A percentile compares a stretch with the other conserved stretches of the same genome.
These are phyloP conservation scores for Malus domestica DNA, from an alignment of 306 rosid genomes.

Conservation along the genomic window DNA sequence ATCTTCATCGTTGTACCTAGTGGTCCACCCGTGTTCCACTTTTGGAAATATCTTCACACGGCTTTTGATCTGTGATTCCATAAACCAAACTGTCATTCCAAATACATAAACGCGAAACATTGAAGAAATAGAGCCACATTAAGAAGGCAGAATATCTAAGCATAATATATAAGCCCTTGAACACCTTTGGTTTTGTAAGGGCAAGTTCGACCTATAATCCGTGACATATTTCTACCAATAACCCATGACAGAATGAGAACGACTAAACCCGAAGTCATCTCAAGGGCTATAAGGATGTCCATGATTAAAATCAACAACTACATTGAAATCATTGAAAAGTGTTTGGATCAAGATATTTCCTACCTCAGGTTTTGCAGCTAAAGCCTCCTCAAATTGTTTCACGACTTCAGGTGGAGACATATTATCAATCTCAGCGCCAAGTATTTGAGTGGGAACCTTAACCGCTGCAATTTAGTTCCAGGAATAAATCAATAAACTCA, in stretches of 20 bases:
- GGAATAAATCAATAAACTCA: background rate
- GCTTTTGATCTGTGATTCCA: background rate
- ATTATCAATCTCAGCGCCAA: slow-evolving; percentile 59
- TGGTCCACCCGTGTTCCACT: slow-evolving; percentile 47
- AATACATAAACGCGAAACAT: background rate
- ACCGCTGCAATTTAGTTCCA: slow-evolving; percentile 25
- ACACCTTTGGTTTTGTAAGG: background rate
- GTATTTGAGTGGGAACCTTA: slow-evolving; percentile 39
- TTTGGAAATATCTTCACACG: slow-evolving; percentile 41
- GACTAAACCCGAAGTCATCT: background rate
- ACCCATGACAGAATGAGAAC: too few relatives aligned
- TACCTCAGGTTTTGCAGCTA: slow-evolving; percentile 52
- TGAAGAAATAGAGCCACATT: too few relatives aligned
- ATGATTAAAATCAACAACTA: background rate
- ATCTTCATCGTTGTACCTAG: slow-evolving; percentile 33
- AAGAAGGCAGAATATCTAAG: too few relatives aligned
- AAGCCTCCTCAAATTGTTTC: slow-evolving; percentile 50
- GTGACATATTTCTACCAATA: too few relatives aligned
- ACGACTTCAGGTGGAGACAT: slow-evolving; percentile 46
- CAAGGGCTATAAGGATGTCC: background rate
- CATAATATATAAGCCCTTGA: too few relatives aligned
- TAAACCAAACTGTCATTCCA: background rate
- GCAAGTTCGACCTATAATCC: too few relatives aligned
- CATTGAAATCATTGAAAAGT: background rate
- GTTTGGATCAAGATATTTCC: background rate